These are phyloP conservation scores for Epichloe typhina DNA, from an alignment of 2,329 filamentous ascomycete genomes.

Conservation along the genomic window DNA sequence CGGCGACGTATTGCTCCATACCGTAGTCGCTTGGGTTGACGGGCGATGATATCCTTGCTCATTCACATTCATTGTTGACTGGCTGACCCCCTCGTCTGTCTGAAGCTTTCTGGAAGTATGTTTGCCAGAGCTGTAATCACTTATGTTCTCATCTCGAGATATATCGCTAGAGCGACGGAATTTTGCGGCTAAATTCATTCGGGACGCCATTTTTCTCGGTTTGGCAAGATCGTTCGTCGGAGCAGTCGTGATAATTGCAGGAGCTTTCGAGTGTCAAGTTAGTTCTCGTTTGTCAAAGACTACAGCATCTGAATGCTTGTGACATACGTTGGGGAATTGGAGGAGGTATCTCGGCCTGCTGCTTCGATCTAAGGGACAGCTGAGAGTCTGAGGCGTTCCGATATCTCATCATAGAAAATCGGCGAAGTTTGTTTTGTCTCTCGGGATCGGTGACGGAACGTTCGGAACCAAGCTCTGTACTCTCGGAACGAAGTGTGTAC, in stretches of 20 bases:
- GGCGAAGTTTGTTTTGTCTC: constrained; percentile 34
- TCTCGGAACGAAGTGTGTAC: constrained; percentile 16
- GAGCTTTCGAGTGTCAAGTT: constrained; percentile 28
- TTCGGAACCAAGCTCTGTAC: constrained; percentile 29
- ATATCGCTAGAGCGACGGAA: constrained; percentile 40
- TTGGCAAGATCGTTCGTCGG: constrained; percentile 55
- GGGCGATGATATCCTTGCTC: constrained; percentile 31
- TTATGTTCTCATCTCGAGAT: constrained; percentile 17
- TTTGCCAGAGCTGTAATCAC: neutral
- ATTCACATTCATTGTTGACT: constrained; percentile 34
- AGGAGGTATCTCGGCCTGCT: constrained; percentile 45
- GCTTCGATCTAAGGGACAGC: constrained; percentile 61
- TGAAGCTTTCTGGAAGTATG: neutral
- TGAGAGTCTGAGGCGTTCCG: constrained; percentile 91
- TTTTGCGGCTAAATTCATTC: constrained; percentile 39
- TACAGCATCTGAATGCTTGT: constrained; percentile 4
- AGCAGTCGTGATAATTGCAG: constrained; percentile 80
- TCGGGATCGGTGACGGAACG: constrained; percentile 21
- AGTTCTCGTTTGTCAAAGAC: neutral
- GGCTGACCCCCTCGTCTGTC: constrained; percentile 17
- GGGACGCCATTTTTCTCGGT: constrained; percentile 41
- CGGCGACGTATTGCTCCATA: constrained; percentile 31
- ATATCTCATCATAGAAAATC: constrained; percentile 64
- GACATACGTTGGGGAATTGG: constrained; percentile 45
- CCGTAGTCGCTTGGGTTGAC: constrained; percentile 16